phyloP scores from a whole-genome alignment of 1,284 basidiomycete genomes.

The Sanghuangporus weigelae region DNA sequence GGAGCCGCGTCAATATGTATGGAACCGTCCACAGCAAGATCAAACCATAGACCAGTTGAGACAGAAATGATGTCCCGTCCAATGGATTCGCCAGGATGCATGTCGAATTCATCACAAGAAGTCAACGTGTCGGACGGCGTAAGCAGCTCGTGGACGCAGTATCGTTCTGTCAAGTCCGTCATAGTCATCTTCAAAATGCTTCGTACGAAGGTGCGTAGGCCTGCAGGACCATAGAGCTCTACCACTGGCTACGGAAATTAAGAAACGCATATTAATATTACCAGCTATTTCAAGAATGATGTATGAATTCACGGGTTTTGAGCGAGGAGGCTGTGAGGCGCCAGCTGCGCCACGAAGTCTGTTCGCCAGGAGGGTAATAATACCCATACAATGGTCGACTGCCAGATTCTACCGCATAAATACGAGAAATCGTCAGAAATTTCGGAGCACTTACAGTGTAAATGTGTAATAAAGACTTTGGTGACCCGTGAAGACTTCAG shows the following conservation, averaged over 20 bases:
- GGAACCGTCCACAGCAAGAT: conserved; percentile 41
- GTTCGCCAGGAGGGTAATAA: conserved; percentile 68
- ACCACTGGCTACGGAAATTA: conserved; percentile 44
- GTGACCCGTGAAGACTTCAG: conserved; percentile 52
- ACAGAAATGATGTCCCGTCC: conserved; percentile 63
- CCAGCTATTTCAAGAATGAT: background rate
- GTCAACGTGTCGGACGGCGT: conserved; percentile 41
- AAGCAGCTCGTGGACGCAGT: conserved; percentile 81
- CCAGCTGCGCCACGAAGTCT: conserved; percentile 40
- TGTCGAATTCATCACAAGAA: conserved; percentile 42
- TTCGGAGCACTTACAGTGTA: conserved; percentile 58
- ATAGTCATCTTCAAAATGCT: conserved; percentile 67
- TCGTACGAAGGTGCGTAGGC: conserved; percentile 76
- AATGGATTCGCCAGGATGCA: conserved; percentile 63
- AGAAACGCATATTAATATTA: background rate
- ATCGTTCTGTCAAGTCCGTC: conserved; percentile 59
- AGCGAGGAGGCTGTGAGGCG: conserved; percentile 29
- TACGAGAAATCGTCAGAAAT: conserved; percentile 3
- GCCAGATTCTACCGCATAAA: conserved; percentile 12
- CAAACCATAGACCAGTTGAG: conserved; percentile 68
- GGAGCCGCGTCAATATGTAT: conserved; percentile 73
- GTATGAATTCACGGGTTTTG: conserved; percentile 19
- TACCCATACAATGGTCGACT: conserved; percentile 82
- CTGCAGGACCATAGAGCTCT: conserved; percentile 81
- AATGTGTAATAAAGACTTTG: conserved; percentile 85